Evolutionary conservation across 139 green algal species (phyloP), one percentile per base, ranked within the genome.

Genomic region (Chlamydomonas eustigma): DNA sequence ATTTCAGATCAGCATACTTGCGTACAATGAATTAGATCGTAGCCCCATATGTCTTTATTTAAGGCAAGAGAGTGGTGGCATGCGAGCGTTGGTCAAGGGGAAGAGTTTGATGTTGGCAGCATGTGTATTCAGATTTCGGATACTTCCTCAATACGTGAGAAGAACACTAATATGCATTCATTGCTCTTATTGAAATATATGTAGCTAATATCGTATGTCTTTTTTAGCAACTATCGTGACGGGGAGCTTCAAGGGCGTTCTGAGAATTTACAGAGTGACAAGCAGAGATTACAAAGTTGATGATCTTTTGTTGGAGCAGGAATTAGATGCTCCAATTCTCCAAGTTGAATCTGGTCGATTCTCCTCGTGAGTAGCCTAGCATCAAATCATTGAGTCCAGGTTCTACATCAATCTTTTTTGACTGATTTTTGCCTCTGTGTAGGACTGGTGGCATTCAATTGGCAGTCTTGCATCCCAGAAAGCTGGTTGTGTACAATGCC

Each of bases 21-120:
- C n/a, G n/a, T n/a, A n/a, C n/a, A n/a, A n/a, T n/a, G n/a, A n/a
- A n/a, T n/a, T n/a, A n/a, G n/a, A n/a, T n/a, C n/a, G n/a, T n/a
- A n/a, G n/a, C n/a, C n/a, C n/a, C n/a, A n/a, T n/a, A 81, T 83
- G 76, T 87, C 81, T 34, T 64, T 93, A 3, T 91, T 91, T 51
- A 89, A 83, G 37, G 80, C 72, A 2, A 78, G 85, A 2, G 83
- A 90, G 4, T 92, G 79, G 78, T 92, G 88, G 88, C 38, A 31
- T 2, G 75, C 76, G 25, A 50, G 78, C 22, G 80, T 78, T 8
- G 86, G 86, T 39, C 32, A 78, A 39, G 71, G 68, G 30, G 88
- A 92, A 44, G 88, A 92, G 78, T 92, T 89, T 31, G 86, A 92
- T 73, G 72, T 73, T 51, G 74, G 75, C 6, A 82, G 75, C 73